These are phyloP conservation scores for Curvularia sp. DNA, from an alignment of 2,329 filamentous ascomycete genomes.

Conservation along the genomic window DNA sequence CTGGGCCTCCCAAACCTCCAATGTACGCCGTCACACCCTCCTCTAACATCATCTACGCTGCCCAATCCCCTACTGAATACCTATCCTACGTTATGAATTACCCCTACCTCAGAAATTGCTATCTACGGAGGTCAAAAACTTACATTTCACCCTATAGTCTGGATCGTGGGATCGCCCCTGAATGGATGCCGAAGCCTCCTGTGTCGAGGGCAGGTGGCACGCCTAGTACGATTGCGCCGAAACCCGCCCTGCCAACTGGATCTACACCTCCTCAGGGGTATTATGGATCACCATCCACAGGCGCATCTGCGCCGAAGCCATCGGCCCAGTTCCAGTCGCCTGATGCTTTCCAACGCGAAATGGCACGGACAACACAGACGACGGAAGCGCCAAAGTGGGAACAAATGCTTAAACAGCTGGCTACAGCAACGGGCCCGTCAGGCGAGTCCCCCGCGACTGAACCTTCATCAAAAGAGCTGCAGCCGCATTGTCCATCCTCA, in stretches of 20 bases:
- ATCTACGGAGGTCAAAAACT: constrained; percentile 54
- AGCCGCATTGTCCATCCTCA: constrained; percentile 25
- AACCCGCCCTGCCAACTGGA: constrained; percentile 20
- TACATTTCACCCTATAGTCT: constrained; percentile 58
- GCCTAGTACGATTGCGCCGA: constrained; percentile 26
- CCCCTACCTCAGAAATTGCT: constrained; percentile 56
- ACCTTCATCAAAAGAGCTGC: constrained; percentile 23
- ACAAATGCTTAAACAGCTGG: constrained; percentile 45
- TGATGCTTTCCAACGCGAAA: constrained; percentile 55
- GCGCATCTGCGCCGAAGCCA: constrained; percentile 34
- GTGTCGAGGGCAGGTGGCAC: constrained; percentile 13
- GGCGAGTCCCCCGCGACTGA: constrained; percentile 14
- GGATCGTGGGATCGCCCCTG: constrained; percentile 52
- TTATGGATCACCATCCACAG: constrained; percentile 22
- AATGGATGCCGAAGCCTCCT: constrained; percentile 48
- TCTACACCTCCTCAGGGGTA: constrained; percentile 17
- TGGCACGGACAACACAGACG: constrained; percentile 37
- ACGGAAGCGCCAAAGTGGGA: constrained; percentile 43
- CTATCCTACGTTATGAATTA: constrained; percentile 55
- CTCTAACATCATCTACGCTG: constrained; percentile 50
- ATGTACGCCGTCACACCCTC: constrained; percentile 49
- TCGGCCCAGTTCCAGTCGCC: constrained; percentile 54
- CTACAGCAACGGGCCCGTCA: constrained; percentile 28
- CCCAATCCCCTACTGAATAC: constrained; percentile 49
- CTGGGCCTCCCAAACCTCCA: constrained; percentile 45